Evolutionary conservation across 805 yeast species (phyloP).

Genomic region (Debaryomyces prosopidis): DNA sequence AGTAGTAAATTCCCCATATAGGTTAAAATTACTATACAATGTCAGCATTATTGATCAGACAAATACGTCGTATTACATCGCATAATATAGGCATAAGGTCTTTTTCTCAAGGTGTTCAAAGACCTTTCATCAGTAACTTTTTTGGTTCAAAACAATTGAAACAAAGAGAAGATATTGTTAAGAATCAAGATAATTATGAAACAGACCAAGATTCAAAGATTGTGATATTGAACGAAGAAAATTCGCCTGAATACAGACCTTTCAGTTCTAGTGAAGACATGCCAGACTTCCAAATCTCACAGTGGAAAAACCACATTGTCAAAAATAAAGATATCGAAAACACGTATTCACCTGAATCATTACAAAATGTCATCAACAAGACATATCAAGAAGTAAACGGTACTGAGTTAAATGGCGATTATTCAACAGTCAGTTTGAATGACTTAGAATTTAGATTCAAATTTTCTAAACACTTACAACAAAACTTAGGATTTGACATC

Average conservation of each 20-base stretch:
- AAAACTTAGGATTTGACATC: constrained; percentile 49
- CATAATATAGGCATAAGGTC: constrained; percentile 3
- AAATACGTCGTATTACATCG: neutral
- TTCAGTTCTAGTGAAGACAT: constrained; percentile 29
- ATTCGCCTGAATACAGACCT: constrained; percentile 31
- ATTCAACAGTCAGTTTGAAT: constrained; percentile 21
- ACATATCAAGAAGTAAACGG: constrained; percentile 23
- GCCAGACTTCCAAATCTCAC: constrained; percentile 33
- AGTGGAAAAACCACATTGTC: constrained; percentile 35
- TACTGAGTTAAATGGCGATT: constrained; percentile 15
- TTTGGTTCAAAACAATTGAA: constrained; percentile 34
- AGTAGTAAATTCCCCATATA: neutral
- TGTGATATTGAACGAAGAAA: constrained; percentile 33
- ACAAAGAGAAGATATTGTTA: constrained; percentile 33
- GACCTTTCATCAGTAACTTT: constrained; percentile 29
- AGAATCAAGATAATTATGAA: constrained; percentile 40
- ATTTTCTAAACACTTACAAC: constrained; percentile 49
- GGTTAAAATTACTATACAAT: neutral
- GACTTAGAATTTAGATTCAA: constrained; percentile 53
- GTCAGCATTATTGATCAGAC: constrained; percentile 1
- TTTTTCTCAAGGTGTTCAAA: neutral
- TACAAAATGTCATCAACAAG: constrained; percentile 24
- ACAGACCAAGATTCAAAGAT: constrained; percentile 31
- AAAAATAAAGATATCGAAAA: constrained; percentile 25
- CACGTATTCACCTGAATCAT: constrained; percentile 23